Percentiles rank a stretch among this genome's conserved stretches.
These are phyloP conservation scores for Medicago arabica DNA, from an alignment of 306 rosid genomes.

Conservation along the genomic window DNA sequence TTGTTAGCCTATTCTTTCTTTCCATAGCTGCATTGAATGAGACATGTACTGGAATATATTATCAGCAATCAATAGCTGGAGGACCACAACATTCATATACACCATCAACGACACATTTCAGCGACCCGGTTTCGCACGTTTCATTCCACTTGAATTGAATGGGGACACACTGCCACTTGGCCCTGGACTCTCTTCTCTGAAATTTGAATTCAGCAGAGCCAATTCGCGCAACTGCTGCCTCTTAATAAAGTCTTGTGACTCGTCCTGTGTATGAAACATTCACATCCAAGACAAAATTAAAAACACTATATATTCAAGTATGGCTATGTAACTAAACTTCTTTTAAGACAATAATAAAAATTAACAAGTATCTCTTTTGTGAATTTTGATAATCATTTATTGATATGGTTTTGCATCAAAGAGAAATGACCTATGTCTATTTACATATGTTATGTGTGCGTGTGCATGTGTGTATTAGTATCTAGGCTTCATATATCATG, in stretches of 20 bases:
- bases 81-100: constrained; percentile 45
- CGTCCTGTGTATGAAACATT: constrained; percentile 69
- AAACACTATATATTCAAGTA: not conserved
- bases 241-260: constrained; percentile 85
- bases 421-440: too few species aligned
- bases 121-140: constrained; percentile 91
- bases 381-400: too few species aligned
- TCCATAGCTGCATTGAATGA: constrained; percentile 55
- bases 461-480: too few species aligned
- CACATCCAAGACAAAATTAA: constrained; percentile 31
- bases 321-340: too few species aligned
- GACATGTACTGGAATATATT: constrained; percentile 45
- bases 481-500: not conserved
- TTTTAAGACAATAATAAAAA: too few species aligned
- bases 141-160: constrained; percentile 94
- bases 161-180: constrained; percentile 94
- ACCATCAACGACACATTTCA: constrained; percentile 47
- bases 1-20: constrained; percentile 58
- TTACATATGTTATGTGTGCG: too few species aligned
- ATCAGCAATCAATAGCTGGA: constrained; percentile 46
- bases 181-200: constrained; percentile 94
- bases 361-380: too few species aligned
- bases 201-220: constrained; percentile 85
- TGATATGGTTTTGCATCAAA: not conserved
- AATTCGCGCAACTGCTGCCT: constrained; percentile 93